Percentiles rank a stretch among this genome's conserved stretches.
phyloP scores from a whole-genome alignment of 139 green algal genomes.

The Chlamydomonas sp. region DNA sequence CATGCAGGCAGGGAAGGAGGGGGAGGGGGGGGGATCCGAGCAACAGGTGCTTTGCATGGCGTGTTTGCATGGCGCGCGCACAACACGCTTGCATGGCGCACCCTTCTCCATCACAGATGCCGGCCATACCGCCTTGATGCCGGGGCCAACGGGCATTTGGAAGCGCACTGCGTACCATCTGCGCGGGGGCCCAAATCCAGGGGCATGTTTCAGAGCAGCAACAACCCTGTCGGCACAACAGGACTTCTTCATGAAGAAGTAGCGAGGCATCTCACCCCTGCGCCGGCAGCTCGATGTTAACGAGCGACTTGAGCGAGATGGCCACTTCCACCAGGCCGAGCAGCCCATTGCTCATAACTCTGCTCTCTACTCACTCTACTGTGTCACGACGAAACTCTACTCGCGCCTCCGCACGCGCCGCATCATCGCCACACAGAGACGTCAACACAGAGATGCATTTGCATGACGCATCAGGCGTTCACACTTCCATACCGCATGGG shows the following conservation, averaged over 20 bases:
- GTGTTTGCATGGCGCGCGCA: not conserved
- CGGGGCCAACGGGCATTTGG: not conserved
- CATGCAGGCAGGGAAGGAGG: not conserved
- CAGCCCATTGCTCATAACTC: too few species aligned
- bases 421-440: too few species aligned
- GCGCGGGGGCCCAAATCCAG: not conserved
- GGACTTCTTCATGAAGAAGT: not conserved
- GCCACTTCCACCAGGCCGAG: slow-evolving; percentile 7
- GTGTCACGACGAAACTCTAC: too few species aligned
- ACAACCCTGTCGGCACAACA: not conserved
- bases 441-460: too few species aligned
- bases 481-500: too few species aligned
- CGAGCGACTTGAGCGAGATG: slow-evolving; percentile 1
- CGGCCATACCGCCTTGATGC: slow-evolving; percentile 3
- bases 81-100: not conserved
- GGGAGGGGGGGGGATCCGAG: not conserved
- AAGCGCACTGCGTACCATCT: slow-evolving; percentile 11
- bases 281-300: slow-evolving; percentile 14
- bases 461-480: too few species aligned
- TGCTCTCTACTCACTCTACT: too few species aligned
- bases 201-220: not conserved
- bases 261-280: slow-evolving; percentile 9
- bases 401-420: too few species aligned
- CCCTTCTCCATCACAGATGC: slow-evolving; percentile 10
- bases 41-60: not conserved